These are phyloP conservation scores for Monosporozyma yasuniensis DNA, from an alignment of 805 yeast species.

Conservation along the genomic window DNA sequence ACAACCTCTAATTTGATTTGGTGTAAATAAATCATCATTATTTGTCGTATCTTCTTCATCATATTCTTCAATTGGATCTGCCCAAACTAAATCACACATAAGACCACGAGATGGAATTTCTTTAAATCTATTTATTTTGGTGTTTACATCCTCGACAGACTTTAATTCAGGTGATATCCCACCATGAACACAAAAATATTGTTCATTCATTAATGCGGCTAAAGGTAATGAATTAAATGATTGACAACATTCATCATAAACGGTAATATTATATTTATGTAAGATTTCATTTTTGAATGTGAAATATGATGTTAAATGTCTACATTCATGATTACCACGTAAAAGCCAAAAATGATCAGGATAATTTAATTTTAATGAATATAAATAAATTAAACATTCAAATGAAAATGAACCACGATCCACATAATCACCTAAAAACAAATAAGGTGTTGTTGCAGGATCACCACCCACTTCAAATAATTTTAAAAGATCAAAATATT, in stretches of 20 bases:
- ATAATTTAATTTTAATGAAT: constrained; percentile 68
- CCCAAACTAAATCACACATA: constrained; percentile 93
- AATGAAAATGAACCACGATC: constrained; percentile 89
- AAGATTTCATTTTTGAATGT: constrained; percentile 87
- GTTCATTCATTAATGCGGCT: constrained; percentile 88
- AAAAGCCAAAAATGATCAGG: constrained; percentile 70
- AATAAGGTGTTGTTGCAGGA: constrained; percentile 64
- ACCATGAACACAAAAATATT: constrained; percentile 94
- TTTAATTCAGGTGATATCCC: constrained; percentile 83
- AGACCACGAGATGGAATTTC: constrained; percentile 92
- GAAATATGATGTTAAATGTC: constrained; percentile 86
- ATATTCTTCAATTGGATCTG: constrained; percentile 88
- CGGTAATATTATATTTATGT: constrained; percentile 58
- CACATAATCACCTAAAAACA: constrained; percentile 89
- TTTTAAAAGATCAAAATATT: constrained; percentile 81
- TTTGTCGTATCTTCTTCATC: constrained; percentile 45
- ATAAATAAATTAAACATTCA: constrained; percentile 69
- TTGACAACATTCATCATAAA: constrained; percentile 65
- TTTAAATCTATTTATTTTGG: constrained; percentile 62
- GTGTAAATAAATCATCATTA: constrained; percentile 34
- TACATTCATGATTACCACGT: constrained; percentile 92
- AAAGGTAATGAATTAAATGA: constrained; percentile 84
- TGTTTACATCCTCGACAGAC: constrained; percentile 55
- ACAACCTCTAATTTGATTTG: constrained; percentile 80
- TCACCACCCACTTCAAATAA: constrained; percentile 90